These are phyloP conservation scores for Microdochium trichocladiopsis DNA, from an alignment of 2,329 filamentous ascomycete species.

Conservation along the genomic window DNA sequence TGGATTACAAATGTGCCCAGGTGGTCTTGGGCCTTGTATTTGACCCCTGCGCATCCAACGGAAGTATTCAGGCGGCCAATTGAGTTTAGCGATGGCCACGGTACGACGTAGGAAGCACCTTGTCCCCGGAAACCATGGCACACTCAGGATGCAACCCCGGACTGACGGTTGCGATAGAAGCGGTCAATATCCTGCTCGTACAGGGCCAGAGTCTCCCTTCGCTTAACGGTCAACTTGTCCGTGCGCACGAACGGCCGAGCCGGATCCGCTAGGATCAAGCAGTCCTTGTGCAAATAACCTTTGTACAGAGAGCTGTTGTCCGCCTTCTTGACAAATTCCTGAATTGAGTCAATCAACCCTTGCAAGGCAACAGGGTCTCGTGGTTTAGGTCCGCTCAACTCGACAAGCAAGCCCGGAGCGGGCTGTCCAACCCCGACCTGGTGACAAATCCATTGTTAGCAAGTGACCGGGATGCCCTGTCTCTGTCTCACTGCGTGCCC, in stretches of 20 bases:
- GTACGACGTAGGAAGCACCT: too few relatives aligned
- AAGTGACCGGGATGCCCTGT: too few relatives aligned
- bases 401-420: neutral
- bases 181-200: conserved; percentile 37
- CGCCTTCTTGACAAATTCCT: neutral
- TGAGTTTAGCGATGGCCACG: neutral
- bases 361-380: neutral
- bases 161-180: neutral
- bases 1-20: neutral
- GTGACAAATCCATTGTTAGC: too few relatives aligned
- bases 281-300: neutral
- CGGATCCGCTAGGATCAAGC: conserved; percentile 1
- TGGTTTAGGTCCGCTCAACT: neutral
- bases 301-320: neutral
- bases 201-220: conserved; percentile 26
- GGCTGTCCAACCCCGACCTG: neutral
- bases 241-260: conserved; percentile 35
- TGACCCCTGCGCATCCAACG: neutral
- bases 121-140: neutral
- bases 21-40: neutral
- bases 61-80: neutral
- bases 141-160: neutral
- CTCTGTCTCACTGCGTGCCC: too few relatives aligned
- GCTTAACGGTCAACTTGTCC: conserved; percentile 36
- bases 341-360: neutral